Evolutionary conservation across 768 basidiomycete genomes (phyloP).

Genomic region (Pleurotus tuoliensis): DNA sequence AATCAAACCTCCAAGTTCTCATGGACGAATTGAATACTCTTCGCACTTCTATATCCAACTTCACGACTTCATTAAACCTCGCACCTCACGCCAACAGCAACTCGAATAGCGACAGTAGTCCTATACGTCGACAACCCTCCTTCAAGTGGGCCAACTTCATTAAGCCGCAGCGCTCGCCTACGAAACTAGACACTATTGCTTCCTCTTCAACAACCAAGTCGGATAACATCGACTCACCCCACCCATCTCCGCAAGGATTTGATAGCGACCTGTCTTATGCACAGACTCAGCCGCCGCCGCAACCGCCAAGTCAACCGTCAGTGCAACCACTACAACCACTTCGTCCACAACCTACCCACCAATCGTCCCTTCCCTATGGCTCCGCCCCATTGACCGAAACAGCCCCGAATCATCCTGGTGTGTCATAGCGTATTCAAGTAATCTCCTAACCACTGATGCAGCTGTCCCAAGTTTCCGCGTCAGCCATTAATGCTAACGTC

Average conservation of each 20-base stretch:
- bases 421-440: background rate
- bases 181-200: constrained; percentile 48
- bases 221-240: constrained; percentile 67
- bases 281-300: constrained; percentile 22
- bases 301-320: constrained; percentile 12
- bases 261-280: constrained; percentile 61
- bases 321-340: constrained; percentile 9
- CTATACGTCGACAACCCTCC: constrained; percentile 69
- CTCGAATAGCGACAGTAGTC: constrained; percentile 34
- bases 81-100: constrained; percentile 3
- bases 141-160: constrained; percentile 88
- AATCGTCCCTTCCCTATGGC: constrained; percentile 13
- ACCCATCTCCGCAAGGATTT: constrained; percentile 70
- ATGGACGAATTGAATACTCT: constrained; percentile 60
- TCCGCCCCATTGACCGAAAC: background rate
- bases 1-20: constrained; percentile 55
- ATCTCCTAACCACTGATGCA: no score
- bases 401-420: background rate
- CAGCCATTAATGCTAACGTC: background rate
- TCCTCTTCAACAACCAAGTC: constrained; percentile 68
- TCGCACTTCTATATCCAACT: constrained; percentile 24
- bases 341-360: constrained; percentile 18
- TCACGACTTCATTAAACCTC: constrained; percentile 6
- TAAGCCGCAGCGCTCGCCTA: constrained; percentile 76
- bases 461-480: background rate